Evolutionary conservation across 176 grass and related monocot genomes (phyloP).

Genomic region (Dactylis glomerata): DNA sequence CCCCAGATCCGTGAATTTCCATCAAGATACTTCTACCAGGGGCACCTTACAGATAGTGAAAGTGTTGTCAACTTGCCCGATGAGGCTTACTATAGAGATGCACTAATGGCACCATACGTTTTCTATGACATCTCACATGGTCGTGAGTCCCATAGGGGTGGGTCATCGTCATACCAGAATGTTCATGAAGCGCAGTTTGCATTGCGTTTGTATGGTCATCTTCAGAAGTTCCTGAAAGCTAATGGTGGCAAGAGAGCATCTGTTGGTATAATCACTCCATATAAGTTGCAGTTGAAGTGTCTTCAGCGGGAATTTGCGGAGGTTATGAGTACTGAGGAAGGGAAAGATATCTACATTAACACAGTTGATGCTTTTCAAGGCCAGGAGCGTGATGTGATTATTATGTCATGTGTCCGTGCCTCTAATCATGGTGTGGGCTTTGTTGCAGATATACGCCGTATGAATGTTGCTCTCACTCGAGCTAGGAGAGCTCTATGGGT

Average conservation of each 20-base stretch:
- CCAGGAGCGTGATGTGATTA: conserved; percentile 90
- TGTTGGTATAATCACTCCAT: conserved; percentile 90
- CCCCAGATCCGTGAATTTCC: conserved; percentile 91
- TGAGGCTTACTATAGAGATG: conserved; percentile 69
- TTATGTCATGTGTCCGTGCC: conserved; percentile 87
- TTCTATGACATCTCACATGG: conserved; percentile 85
- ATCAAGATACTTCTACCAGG: conserved; percentile 95
- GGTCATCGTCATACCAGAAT: conserved; percentile 81
- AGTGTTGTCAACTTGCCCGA: conserved; percentile 62
- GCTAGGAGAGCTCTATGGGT: conserved; percentile 39
- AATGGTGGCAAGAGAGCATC: conserved; percentile 70
- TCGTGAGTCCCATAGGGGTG: conserved; percentile 78
- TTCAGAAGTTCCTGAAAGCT: conserved; percentile 69
- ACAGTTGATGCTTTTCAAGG: conserved; percentile 98
- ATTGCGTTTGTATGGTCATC: conserved; percentile 64
- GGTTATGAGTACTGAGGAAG: conserved; percentile 69
- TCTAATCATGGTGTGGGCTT: conserved; percentile 85
- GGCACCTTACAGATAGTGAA: conserved; percentile 81
- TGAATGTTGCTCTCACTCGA: conserved; percentile 80
- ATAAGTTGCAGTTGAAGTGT: conserved; percentile 87
- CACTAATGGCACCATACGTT: conserved; percentile 76
- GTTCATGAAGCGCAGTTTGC: conserved; percentile 82
- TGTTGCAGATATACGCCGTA: conserved; percentile 87
- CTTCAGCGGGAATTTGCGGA: conserved; percentile 79
- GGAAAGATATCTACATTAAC: conserved; percentile 92